Evolutionary conservation across 441 rosid species (phyloP).

Genomic region (Arabidopsis hybrid): DNA sequence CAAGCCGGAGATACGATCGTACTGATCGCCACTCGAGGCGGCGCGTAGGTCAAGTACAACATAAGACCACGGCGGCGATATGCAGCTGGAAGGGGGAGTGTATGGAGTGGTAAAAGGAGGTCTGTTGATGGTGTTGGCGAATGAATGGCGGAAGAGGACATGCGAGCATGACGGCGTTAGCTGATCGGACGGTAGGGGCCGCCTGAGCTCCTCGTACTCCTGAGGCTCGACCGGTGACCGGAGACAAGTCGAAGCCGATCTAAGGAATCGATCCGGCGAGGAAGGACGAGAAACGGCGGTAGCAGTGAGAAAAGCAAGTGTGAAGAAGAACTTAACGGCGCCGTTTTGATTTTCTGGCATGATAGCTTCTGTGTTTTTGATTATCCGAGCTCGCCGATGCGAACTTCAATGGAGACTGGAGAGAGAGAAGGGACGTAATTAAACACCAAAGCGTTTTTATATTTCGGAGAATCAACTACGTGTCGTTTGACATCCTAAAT

Average conservation of each 20-base stretch:
- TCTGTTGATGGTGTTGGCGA: slow-evolving; percentile 68
- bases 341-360: slow-evolving; percentile 25
- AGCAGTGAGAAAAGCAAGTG: slow-evolving; percentile 35
- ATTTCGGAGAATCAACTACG: background rate
- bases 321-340: slow-evolving; percentile 25
- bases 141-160: slow-evolving; percentile 69
- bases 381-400: slow-evolving; percentile 23
- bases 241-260: slow-evolving; percentile 33
- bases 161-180: slow-evolving; percentile 63
- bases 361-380: background rate
- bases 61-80: slow-evolving; percentile 73
- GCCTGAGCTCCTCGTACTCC: slow-evolving; percentile 60
- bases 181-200: slow-evolving; percentile 61
- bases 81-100: slow-evolving; percentile 62
- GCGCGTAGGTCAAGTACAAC: slow-evolving; percentile 65
- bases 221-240: slow-evolving; percentile 38
- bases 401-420: slow-evolving; percentile 28
- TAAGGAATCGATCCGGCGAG: slow-evolving; percentile 54
- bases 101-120: slow-evolving; percentile 75
- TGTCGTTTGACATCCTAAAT: background rate
- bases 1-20: slow-evolving; percentile 72
- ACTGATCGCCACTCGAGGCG: slow-evolving; percentile 68
- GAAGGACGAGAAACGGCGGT: slow-evolving; percentile 43
- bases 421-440: slow-evolving; percentile 3
- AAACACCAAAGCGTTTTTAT: slow-evolving; percentile 23